These are phyloP conservation scores for Epichloe uncinata DNA, from an alignment of 2,329 filamentous ascomycete species.

Conservation along the genomic window DNA sequence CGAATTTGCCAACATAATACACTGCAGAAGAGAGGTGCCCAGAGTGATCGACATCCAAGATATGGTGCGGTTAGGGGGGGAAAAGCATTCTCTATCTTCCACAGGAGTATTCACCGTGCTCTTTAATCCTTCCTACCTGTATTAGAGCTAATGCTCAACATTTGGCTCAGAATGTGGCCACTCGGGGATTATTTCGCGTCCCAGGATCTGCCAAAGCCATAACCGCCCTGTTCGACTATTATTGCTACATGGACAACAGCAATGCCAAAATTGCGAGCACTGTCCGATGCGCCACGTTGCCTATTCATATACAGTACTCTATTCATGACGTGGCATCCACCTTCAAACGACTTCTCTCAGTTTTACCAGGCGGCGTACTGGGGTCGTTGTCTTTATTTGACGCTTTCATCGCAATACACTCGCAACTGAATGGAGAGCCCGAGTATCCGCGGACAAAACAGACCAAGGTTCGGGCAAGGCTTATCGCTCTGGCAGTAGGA, in stretches of 20 bases:
- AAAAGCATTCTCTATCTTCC: conserved; percentile 50
- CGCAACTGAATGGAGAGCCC: too few species aligned
- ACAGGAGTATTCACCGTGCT: conserved; percentile 41
- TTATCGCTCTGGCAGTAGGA: too few species aligned
- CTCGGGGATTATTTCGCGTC: conserved; percentile 49
- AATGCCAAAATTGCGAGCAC: conserved; percentile 40
- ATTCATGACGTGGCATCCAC: conserved; percentile 54
- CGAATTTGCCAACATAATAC: conserved; percentile 36
- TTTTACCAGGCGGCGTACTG: conserved; percentile 51
- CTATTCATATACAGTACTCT: conserved; percentile 43
- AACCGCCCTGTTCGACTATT: conserved; percentile 50
- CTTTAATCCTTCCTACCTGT: conserved; percentile 49
- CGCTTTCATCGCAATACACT: too few species aligned
- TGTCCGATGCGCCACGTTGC: conserved; percentile 44
- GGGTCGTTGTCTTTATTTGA: too few species aligned
- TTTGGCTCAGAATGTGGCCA: conserved; percentile 41
- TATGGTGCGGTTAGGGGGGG: conserved; percentile 50
- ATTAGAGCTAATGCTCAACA: conserved; percentile 53
- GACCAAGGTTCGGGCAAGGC: too few species aligned
- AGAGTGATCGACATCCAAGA: conserved; percentile 39
- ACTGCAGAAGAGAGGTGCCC: conserved; percentile 29
- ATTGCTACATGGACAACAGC: conserved; percentile 35
- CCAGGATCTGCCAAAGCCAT: conserved; percentile 44
- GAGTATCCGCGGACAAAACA: too few species aligned
- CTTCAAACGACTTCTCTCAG: conserved; percentile 52